Conservation (phyloP, 2,329 filamentous ascomycete species). For the Apiospora pterosperma region DNA sequence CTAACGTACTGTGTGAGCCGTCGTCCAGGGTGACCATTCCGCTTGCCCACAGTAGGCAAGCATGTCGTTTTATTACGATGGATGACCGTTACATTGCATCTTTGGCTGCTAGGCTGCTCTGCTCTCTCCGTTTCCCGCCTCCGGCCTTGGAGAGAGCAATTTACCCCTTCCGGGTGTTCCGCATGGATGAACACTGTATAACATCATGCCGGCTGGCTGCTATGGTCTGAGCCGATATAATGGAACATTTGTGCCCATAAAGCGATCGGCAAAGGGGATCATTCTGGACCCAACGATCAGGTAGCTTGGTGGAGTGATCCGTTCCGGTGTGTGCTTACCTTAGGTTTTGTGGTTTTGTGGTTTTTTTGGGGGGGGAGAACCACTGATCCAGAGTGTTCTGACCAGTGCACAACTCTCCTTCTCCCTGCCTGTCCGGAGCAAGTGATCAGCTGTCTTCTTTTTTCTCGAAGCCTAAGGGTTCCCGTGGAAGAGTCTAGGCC, state of each 20-base stretch:
- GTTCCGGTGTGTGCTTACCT: neutral
- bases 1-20: neutral
- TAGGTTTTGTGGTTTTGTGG: neutral
- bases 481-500: no score
- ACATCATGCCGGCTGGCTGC: neutral
- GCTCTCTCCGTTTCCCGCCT: neutral
- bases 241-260: neutral
- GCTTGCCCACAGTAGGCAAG: neutral
- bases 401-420: neutral
- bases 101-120: neutral
- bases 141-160: neutral
- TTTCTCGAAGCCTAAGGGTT: slow-evolving; percentile 2
- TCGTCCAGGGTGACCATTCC: neutral
- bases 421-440: neutral
- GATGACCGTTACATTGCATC: neutral
- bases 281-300: neutral
- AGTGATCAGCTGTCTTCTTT: neutral
- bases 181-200: neutral
- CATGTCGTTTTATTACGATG: neutral
- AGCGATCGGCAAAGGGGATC: neutral
- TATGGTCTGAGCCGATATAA: neutral
- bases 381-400: no score
- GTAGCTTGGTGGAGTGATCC: neutral
- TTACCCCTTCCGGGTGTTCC: no score
- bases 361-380: neutral